Conservation (phyloP, 2,329 filamentous ascomycete species). For the Hypoxylon sp. region DNA sequence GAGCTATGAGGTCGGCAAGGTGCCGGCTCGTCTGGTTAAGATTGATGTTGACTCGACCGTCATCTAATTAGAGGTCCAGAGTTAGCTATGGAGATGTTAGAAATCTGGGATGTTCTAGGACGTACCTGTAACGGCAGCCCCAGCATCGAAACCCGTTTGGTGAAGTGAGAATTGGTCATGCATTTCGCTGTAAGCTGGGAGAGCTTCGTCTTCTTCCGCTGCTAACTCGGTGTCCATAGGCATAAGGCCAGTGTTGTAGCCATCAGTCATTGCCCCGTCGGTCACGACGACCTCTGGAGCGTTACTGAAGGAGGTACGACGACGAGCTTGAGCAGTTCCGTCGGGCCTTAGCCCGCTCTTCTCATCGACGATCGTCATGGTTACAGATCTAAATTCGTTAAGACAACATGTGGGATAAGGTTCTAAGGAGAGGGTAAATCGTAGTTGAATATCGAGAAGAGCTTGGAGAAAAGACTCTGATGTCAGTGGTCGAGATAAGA, state of each 20-base stretch:
- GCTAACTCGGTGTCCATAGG: slow-evolving; percentile 59
- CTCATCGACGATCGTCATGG: slow-evolving; percentile 43
- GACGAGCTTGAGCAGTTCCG: slow-evolving; percentile 6
- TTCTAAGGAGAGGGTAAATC: slow-evolving; percentile 1
- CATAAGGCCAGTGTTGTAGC: slow-evolving; percentile 53
- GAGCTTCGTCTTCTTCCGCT: slow-evolving; percentile 58
- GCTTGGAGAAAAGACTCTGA: background rate
- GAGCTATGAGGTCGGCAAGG: slow-evolving; percentile 76
- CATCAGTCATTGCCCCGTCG: slow-evolving; percentile 56
- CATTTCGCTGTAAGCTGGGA: slow-evolving; percentile 72
- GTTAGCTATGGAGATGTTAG: slow-evolving; percentile 21
- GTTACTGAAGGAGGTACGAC: slow-evolving; percentile 44
- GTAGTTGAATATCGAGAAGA: background rate
- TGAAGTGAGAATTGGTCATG: slow-evolving; percentile 71
- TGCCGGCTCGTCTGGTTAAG: slow-evolving; percentile 79
- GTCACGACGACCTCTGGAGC: slow-evolving; percentile 55
- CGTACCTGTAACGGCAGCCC: slow-evolving; percentile 70
- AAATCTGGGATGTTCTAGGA: background rate
- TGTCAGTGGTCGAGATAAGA: slow-evolving; percentile 11
- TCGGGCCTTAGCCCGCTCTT: slow-evolving; percentile 22
- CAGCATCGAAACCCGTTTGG: slow-evolving; percentile 74
- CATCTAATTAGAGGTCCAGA: slow-evolving; percentile 61
- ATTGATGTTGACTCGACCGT: slow-evolving; percentile 84
- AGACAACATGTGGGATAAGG: slow-evolving; percentile 24
- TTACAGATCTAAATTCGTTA: slow-evolving; percentile 3